A percentile compares a stretch with the other conserved stretches of the same genome.
Evolutionary conservation across 2,329 filamentous ascomycete species (phyloP).

Genomic region (Hymenoscyphus fructigenus): DNA sequence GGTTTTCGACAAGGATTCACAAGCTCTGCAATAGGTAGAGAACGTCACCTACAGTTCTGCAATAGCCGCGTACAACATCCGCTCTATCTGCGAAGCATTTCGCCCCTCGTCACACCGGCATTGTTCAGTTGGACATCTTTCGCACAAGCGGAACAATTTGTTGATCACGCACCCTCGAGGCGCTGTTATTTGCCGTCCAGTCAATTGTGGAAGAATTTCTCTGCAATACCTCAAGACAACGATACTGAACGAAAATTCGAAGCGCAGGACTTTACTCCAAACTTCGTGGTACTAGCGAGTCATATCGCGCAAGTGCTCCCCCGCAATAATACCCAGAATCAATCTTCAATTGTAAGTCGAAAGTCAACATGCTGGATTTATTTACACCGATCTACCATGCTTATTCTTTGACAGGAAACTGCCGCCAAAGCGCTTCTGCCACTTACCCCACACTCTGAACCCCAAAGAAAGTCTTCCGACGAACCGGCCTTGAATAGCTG

Average conservation of each 20-base stretch:
- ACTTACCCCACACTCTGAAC: constrained; percentile 1
- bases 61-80: constrained; percentile 13
- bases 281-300: background rate
- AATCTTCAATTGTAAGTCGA: background rate
- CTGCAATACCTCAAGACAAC: background rate
- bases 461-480: background rate
- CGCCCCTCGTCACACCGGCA: constrained; percentile 12
- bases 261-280: constrained; percentile 11
- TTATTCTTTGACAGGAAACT: constrained; percentile 24
- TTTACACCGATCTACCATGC: constrained; percentile 14
- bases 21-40: constrained; percentile 13
- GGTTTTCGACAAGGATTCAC: constrained; percentile 19
- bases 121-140: constrained; percentile 13
- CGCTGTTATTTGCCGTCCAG: constrained; percentile 5
- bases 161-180: constrained; percentile 8
- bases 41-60: constrained; percentile 8
- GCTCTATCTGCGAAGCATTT: constrained; percentile 17
- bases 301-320: background rate
- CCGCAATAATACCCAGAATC: background rate
- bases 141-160: constrained; percentile 6
- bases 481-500: background rate
- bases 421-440: background rate
- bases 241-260: background rate
- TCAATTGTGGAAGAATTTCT: background rate
- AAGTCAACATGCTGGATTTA: background rate